Conservation (phyloP, 768 basidiomycete genomes). For the Mycena haematopus region DNA sequence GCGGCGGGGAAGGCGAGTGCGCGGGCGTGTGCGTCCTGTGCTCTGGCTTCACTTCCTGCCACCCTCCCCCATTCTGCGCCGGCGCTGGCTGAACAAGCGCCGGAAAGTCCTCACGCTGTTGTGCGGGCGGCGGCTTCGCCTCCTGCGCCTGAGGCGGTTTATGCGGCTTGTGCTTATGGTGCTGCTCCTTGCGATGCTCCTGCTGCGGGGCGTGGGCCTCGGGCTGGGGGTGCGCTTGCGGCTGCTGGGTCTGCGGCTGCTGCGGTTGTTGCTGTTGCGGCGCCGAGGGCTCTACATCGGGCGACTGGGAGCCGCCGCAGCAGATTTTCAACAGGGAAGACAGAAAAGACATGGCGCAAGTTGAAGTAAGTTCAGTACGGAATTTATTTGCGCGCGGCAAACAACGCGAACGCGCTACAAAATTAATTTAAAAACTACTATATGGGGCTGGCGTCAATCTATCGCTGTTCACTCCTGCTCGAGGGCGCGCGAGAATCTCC, state of each 20-base stretch:
- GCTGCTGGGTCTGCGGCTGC: background rate
- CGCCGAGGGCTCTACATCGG: background rate
- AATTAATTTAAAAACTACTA: background rate
- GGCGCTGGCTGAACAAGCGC: background rate
- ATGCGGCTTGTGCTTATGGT: slow-evolving; percentile 1
- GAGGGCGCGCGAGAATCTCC: background rate
- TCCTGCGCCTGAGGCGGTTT: background rate
- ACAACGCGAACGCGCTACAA: slow-evolving; percentile 4
- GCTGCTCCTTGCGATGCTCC: background rate
- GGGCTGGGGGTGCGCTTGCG: slow-evolving; percentile 8
- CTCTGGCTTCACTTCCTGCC: background rate
- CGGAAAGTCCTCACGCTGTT: background rate
- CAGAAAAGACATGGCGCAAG: slow-evolving; percentile 17
- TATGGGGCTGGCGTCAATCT: background rate
- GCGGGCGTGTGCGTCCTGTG: slow-evolving; percentile 1
- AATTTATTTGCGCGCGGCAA: slow-evolving; percentile 3
- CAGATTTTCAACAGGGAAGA: slow-evolving; percentile 3
- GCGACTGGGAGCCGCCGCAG: slow-evolving; percentile 14
- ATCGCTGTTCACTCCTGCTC: background rate
- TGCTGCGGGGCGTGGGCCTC: background rate
- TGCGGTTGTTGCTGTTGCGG: slow-evolving; percentile 1
- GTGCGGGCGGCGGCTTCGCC: background rate
- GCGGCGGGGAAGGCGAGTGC: background rate
- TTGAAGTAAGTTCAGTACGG: background rate
- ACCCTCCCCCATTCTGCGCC: background rate